Evolutionary conservation across 805 yeast genomes (phyloP).

Genomic region (Lipomyces yamadae): DNA sequence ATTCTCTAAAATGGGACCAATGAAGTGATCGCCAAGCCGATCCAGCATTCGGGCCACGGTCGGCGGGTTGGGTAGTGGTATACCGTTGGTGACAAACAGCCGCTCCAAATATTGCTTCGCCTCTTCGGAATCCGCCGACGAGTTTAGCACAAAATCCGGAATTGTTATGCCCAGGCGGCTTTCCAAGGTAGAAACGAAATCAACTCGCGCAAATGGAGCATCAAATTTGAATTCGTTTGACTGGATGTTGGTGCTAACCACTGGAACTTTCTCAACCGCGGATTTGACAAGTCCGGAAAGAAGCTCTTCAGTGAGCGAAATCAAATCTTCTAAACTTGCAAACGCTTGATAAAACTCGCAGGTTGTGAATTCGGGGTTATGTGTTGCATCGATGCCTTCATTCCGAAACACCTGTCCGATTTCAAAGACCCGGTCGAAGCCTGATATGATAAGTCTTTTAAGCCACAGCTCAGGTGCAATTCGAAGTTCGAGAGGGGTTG

Average conservation of each 20-base stretch:
- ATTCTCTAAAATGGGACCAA: slow-evolving; percentile 64
- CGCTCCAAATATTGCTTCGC: slow-evolving; percentile 46
- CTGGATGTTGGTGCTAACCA: slow-evolving; percentile 5
- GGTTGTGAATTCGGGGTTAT: slow-evolving; percentile 91
- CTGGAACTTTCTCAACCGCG: slow-evolving; percentile 7
- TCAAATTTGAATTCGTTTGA: slow-evolving; percentile 10
- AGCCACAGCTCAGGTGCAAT: slow-evolving; percentile 97
- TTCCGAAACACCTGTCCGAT: slow-evolving; percentile 85
- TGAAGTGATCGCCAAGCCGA: slow-evolving; percentile 58
- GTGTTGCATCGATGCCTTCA: slow-evolving; percentile 91
- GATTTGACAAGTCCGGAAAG: slow-evolving; percentile 50
- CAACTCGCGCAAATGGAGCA: slow-evolving; percentile 53
- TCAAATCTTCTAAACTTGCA: slow-evolving; percentile 67
- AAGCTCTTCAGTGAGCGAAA: slow-evolving; percentile 64
- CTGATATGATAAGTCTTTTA: slow-evolving; percentile 78
- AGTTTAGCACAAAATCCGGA: slow-evolving; percentile 47
- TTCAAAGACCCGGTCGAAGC: slow-evolving; percentile 85
- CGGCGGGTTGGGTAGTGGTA: slow-evolving; percentile 43
- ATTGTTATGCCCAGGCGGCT: slow-evolving; percentile 53
- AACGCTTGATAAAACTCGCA: slow-evolving; percentile 86
- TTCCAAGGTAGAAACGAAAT: slow-evolving; percentile 71
- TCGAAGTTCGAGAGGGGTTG: slow-evolving; percentile 59
- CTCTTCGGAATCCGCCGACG: slow-evolving; percentile 45
- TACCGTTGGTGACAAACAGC: slow-evolving; percentile 50
- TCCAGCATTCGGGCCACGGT: slow-evolving; percentile 67